Evolutionary conservation across 2,329 filamentous ascomycete genomes (phyloP).

Genomic region (Alternaria panax): DNA sequence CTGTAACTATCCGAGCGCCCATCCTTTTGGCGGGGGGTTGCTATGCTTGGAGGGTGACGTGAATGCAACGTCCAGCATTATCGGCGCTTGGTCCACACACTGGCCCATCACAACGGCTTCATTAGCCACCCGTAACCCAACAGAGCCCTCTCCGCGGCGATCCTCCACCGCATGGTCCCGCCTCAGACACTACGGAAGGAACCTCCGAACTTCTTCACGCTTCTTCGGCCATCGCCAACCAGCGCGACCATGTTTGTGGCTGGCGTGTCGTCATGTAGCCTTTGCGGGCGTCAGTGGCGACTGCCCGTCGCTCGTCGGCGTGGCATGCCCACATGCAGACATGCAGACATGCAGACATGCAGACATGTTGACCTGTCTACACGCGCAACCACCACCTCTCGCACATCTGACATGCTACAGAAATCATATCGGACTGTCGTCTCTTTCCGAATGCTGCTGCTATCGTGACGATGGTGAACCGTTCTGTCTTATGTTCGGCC

Average conservation of each 20-base stretch:
- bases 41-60: constrained; percentile 13
- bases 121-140: constrained; percentile 15
- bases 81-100: constrained; percentile 2
- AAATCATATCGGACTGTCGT: neutral
- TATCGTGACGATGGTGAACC: neutral
- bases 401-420: neutral
- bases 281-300: neutral
- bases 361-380: neutral
- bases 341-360: neutral
- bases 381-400: neutral
- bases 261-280: neutral
- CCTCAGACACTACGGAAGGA: neutral
- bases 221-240: neutral
- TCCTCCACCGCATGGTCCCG: constrained; percentile 7
- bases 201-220: neutral
- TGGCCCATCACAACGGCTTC: constrained; percentile 4
- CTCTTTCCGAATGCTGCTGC: neutral
- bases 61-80: constrained; percentile 11
- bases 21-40: constrained; percentile 4
- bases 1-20: constrained; percentile 7
- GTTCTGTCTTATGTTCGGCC: neutral
- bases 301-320: neutral
- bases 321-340: too few species aligned
- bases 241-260: neutral
- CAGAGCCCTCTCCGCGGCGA: constrained; percentile 14